Conservation (phyloP, 768 basidiomycete genomes). For the Mrakia blollopis region DNA sequence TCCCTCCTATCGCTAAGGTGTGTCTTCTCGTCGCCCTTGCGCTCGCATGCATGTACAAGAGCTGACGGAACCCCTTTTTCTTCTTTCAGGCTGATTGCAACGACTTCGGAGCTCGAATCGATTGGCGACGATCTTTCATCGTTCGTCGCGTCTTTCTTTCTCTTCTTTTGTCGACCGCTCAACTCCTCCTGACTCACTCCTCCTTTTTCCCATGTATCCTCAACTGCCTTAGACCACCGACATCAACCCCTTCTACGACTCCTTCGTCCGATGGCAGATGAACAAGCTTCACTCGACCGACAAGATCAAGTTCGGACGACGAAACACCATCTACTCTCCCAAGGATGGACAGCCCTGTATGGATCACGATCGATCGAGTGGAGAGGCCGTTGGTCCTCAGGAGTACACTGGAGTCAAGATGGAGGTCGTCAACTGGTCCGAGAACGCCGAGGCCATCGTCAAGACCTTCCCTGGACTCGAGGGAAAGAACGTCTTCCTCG, state of each 20-base stretch:
- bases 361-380: constrained; percentile 96
- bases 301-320: constrained; percentile 96
- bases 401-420: constrained; percentile 94
- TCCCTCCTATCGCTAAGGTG: constrained; percentile 90
- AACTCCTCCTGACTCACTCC: not conserved
- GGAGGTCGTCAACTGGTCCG: constrained; percentile 81
- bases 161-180: not conserved
- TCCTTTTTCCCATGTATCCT: no score
- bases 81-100: constrained; percentile 62
- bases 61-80: no score
- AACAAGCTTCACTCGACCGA: constrained; percentile 81
- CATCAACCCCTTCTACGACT: constrained; percentile 93
- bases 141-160: constrained; percentile 52
- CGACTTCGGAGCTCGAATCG: constrained; percentile 86
- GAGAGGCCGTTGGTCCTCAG: constrained; percentile 89
- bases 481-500: constrained; percentile 76
- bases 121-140: constrained; percentile 92
- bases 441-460: constrained; percentile 59
- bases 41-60: no score
- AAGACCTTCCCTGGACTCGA: constrained; percentile 57
- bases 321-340: constrained; percentile 96
- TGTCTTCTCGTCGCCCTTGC: constrained; percentile 35
- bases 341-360: constrained; percentile 99
- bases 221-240: constrained; percentile 49
- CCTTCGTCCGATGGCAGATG: constrained; percentile 96